phyloP scores from a whole-genome alignment of 192 early-diverging fungal genomes.

The Anaeromyces robustus region DNA sequence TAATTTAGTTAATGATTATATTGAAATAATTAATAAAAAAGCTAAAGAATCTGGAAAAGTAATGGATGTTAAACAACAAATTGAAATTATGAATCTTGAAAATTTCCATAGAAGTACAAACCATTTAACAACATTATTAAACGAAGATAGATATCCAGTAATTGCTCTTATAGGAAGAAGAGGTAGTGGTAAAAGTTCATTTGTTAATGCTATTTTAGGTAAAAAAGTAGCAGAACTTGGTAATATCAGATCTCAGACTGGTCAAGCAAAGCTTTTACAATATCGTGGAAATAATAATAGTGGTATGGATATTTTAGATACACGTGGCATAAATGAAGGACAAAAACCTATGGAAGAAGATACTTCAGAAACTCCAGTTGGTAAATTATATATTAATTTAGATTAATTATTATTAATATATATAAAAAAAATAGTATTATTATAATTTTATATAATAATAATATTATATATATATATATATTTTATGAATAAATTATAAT shows the following conservation, averaged over 20 bases:
- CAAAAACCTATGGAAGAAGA: neutral
- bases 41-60: neutral
- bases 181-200: too few relatives aligned
- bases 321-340: neutral
- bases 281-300: neutral
- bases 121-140: neutral
- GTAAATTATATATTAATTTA: neutral
- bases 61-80: neutral
- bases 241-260: neutral
- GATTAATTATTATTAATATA: neutral
- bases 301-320: neutral
- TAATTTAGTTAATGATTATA: neutral
- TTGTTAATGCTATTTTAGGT: too few relatives aligned
- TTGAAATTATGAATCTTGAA: neutral
- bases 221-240: neutral
- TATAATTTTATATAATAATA: too few relatives aligned
- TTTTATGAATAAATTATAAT: too few relatives aligned
- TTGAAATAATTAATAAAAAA: neutral
- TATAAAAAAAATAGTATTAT: too few relatives aligned
- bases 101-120: neutral
- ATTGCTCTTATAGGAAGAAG: too few relatives aligned
- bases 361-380: neutral
- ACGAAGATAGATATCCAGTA: neutral
- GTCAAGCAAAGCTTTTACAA: neutral
- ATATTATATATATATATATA: too few relatives aligned